Evolutionary conservation across 768 basidiomycete genomes (phyloP), one percentile per base, ranked within the genome.

Genomic region (Lactarius pseudohatsudake): DNA sequence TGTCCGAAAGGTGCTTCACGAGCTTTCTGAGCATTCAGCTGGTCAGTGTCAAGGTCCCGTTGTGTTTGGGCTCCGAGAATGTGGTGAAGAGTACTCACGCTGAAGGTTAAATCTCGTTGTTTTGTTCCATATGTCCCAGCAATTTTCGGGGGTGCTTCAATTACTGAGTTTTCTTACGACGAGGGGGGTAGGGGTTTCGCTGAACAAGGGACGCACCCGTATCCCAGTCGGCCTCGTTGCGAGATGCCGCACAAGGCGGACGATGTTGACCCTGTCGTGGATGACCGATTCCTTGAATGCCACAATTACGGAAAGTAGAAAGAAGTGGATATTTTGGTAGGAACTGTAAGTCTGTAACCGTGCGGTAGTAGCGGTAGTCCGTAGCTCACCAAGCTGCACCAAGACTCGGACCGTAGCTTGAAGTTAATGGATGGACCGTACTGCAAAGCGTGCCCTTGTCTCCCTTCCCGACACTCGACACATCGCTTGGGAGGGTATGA

Each of bases 181-280:
- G n/a, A n/a, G 5, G 22, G n/a, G 3, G 15, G 28, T n/a, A 40
- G 11, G 38, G 13, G 11, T 11, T 0, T 36, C 36, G 2, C 18
- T 13, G 50, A 47, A 18, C 67, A 22, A 13, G 15, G 18, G 18
- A 72, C 80, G 32, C 41, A 86, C 90, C 82, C 76, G 75, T n/a
- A 72, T 74, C 55, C 80, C 80, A 77, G 61, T 79, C 64, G 70
- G 72, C 75, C 18, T 76, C 73, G 28, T 76, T 76, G 0, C 88
- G 0, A 92, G 81, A 64, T 85, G 36, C 11, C 36, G 11, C 5
- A 91, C 75, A 8, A 92, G 80, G 58, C 88, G 81, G 11, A 77
- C 76, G 10, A 92, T 78, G 75, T 92, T 92, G 15, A 92, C 84
- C 69, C 84, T 82, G 77, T 92, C 87, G 65, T 89, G 90, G 4